phyloP scores from a whole-genome alignment of 352 stramenopile genomes.

The Phytophthora capsici region DNA sequence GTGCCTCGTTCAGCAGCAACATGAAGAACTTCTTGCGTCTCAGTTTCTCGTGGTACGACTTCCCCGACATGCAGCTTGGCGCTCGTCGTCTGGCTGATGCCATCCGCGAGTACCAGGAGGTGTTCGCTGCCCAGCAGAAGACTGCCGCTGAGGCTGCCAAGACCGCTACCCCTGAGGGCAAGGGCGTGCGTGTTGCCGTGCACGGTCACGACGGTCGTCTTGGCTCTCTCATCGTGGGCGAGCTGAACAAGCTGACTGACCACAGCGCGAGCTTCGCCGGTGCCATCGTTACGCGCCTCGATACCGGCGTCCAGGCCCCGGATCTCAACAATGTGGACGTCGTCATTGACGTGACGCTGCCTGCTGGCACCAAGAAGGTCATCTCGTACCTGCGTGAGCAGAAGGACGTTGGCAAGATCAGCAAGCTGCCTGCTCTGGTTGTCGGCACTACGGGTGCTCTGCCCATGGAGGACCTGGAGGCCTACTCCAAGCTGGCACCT shows the following conservation, averaged over 20 bases:
- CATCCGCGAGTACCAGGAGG: slow-evolving; percentile 68
- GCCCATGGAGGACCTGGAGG: slow-evolving; percentile 60
- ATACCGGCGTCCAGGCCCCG: slow-evolving; percentile 43
- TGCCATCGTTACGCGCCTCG: slow-evolving; percentile 64
- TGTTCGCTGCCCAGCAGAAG: slow-evolving; percentile 45
- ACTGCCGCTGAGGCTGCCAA: slow-evolving; percentile 15
- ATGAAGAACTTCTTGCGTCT: slow-evolving; percentile 91
- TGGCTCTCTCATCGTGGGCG: slow-evolving; percentile 71
- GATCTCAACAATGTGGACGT: slow-evolving; percentile 62
- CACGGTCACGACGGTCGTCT: slow-evolving; percentile 76
- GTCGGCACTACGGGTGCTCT: slow-evolving; percentile 78
- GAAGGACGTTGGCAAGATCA: slow-evolving; percentile 69
- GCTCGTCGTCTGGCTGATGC: slow-evolving; percentile 72
- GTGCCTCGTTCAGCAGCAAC: slow-evolving; percentile 80
- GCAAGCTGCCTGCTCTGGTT: slow-evolving; percentile 73
- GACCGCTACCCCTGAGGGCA: slow-evolving; percentile 13
- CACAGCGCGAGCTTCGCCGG: slow-evolving; percentile 57
- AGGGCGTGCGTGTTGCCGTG: slow-evolving; percentile 67
- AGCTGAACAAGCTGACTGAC: slow-evolving; percentile 62
- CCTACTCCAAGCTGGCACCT: slow-evolving; percentile 63
- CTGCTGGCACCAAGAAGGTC: slow-evolving; percentile 72
- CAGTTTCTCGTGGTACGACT: slow-evolving; percentile 90
- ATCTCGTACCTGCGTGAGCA: slow-evolving; percentile 63
- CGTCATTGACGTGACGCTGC: slow-evolving; percentile 81
- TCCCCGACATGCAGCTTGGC: slow-evolving; percentile 77